Conservation (phyloP, 306 rosid species). For the Luffa aegyptiaca region DNA sequence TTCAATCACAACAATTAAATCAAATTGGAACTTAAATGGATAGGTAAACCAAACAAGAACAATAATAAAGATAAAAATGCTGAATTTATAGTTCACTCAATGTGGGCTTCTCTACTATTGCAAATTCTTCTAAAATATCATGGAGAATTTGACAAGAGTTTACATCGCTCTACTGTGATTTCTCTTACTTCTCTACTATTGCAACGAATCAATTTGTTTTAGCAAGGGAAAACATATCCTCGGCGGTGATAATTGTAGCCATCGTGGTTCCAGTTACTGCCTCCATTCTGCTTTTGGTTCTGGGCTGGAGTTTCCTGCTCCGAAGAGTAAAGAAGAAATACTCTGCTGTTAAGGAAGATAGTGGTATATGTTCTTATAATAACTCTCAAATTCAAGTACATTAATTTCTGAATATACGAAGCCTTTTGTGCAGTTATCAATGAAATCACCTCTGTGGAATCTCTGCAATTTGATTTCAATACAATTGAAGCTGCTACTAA, state of each 20-base stretch:
- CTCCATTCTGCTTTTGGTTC: not conserved
- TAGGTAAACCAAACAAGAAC: too few species aligned
- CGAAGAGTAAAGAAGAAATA: slow-evolving; percentile 7
- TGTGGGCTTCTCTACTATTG: too few species aligned
- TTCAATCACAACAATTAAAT: too few species aligned
- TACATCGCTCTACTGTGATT: too few species aligned
- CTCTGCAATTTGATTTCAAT: slow-evolving; percentile 27
- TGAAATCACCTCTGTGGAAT: slow-evolving; percentile 16
- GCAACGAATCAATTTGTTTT: not conserved
- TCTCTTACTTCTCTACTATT: too few species aligned
- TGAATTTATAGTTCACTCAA: too few species aligned
- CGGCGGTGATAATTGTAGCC: not conserved
- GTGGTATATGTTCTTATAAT: not conserved
- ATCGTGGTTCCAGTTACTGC: slow-evolving; percentile 13
- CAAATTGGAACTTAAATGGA: too few species aligned
- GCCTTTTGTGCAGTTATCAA: not conserved
- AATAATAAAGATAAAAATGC: too few species aligned
- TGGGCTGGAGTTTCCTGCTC: not conserved
- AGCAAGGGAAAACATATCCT: slow-evolving; percentile 8
- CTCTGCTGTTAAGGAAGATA: not conserved
- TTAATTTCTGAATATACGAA: not conserved
- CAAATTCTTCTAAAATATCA: too few species aligned
- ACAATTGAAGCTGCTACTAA: slow-evolving; percentile 33
- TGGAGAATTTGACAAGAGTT: too few species aligned
- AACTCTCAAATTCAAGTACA: not conserved